Evolutionary conservation across 257 asterid genomes (phyloP), one percentile per base, ranked within the genome.

Genomic region (Oldenlandia corymbosa): DNA sequence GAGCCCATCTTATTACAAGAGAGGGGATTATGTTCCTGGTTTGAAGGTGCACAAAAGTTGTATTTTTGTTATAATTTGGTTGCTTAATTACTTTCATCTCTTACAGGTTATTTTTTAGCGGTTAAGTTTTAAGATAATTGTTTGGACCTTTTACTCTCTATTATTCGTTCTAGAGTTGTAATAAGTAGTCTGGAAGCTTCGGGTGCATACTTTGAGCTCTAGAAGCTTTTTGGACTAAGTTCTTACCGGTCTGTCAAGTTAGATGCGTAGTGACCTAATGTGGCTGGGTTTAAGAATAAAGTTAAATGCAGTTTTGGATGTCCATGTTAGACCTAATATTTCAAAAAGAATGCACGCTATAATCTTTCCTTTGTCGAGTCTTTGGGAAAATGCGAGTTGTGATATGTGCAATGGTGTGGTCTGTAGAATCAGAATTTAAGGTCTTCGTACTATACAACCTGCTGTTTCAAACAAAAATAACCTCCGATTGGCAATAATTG

Each of bases 21-120:
- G 99, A 83, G 99, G 99, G 64, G 99, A 92, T 78, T 92, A 89
- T 80, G 99, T 83, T 74, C 98, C 98, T 7, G 98, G 98, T 47
- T 71, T 91, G 83, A 91, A 88, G 98, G 98, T 86, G 72, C 41
- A 28, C 57, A 28, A 21, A 42, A 4, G n/a, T 45, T 4, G 4
- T 2, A 37, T 26, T 28, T 50, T 46, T 9, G 17, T 62, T 62
- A 5, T 8, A 46, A 11, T 46, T 30, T 11, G 48, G 5, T 32
- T 51, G 23, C 14, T 59, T 30, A 4, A 1, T n/a, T 14, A 58
- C 9, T 34, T 4, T 34, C 9, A 34, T 4, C 39, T 34, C 39
- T 34, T n/a, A n/a, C n/a, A n/a, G n/a, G n/a, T n/a, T n/a, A n/a
- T n/a, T n/a, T n/a, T n/a, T n/a, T n/a, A n/a, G n/a, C n/a, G n/a